A percentile compares a stretch with the other conserved stretches of the same genome.
phyloP scores from a whole-genome alignment of 345 rosid species.

The Salix purpurea region DNA sequence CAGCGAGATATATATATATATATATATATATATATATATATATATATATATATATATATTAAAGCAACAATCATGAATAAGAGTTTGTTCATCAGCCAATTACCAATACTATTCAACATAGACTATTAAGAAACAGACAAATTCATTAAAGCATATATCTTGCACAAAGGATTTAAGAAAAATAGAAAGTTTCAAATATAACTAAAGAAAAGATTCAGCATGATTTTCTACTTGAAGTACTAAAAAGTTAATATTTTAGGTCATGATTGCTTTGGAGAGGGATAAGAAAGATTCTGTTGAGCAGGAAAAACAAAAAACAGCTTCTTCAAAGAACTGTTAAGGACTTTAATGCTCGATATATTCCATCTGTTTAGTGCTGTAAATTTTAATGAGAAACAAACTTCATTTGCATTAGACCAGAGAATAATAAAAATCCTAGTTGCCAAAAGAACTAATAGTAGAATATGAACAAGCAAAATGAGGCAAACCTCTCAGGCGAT shows the following conservation, averaged over 20 bases:
- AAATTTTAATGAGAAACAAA: not conserved
- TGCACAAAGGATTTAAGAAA: not conserved
- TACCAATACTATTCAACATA: not conserved
- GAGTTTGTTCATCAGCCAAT: not conserved
- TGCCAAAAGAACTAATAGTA: not conserved
- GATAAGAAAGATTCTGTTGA: not conserved
- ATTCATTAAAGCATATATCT: too few species aligned
- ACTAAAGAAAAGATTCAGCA: not conserved
- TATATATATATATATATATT: not conserved
- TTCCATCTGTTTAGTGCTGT: not conserved
- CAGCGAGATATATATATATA: not conserved
- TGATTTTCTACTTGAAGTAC: not conserved
- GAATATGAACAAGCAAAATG: not conserved
- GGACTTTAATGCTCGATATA: not conserved
- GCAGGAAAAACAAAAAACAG: not conserved
- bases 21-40: not conserved
- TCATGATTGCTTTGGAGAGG: not conserved
- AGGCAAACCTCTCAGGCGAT: constrained; percentile 73
- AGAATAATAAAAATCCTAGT: not conserved
- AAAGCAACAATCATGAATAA: not conserved
- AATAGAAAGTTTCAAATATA: not conserved
- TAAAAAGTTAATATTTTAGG: not conserved
- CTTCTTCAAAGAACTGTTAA: not conserved
- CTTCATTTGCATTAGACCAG: not conserved
- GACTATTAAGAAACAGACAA: not conserved